phyloP scores from a whole-genome alignment of 2,329 filamentous ascomycete genomes.

The Colletotrichum tropicicola region DNA sequence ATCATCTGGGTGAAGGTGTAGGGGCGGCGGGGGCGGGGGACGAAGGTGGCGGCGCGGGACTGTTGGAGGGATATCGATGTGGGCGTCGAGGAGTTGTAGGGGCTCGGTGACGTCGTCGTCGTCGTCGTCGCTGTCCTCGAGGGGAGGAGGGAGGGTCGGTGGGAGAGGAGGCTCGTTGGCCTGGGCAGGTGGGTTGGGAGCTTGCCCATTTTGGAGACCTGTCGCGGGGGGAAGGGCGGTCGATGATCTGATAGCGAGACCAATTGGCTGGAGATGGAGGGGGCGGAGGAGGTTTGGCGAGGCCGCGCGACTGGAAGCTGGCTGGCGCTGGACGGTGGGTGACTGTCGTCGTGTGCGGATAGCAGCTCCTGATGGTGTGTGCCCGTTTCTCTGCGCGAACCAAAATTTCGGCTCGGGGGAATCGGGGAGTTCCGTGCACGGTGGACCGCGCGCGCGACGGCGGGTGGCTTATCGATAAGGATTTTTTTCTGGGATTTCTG shows the following conservation, averaged over 20 bases:
- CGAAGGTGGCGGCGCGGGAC: conserved; percentile 83
- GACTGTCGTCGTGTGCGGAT: background rate
- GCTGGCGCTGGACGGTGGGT: background rate
- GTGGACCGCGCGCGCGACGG: background rate
- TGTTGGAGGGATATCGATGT: conserved; percentile 48
- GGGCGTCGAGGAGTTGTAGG: conserved; percentile 34
- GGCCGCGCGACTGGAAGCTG: conserved; percentile 15
- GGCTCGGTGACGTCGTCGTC: conserved; percentile 42
- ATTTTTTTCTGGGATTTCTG: conserved; percentile 7
- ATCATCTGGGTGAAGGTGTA: conserved; percentile 98
- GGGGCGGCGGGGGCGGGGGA: conserved; percentile 87
- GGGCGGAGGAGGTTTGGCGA: background rate
- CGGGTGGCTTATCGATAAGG: conserved; percentile 30
- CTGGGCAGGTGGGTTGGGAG: conserved; percentile 27
- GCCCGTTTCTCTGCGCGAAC: background rate
- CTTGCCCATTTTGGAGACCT: conserved; percentile 14
- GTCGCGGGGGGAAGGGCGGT: background rate
- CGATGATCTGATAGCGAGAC: background rate
- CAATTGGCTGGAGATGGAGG: background rate
- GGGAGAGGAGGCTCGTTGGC: conserved; percentile 5
- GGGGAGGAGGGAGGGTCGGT: conserved; percentile 6
- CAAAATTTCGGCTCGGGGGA: conserved; percentile 28
- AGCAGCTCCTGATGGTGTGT: background rate
- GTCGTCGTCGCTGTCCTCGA: conserved; percentile 32
- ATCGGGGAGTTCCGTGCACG: conserved; percentile 26